A percentile compares a stretch with the other conserved stretches of the same genome.
phyloP scores from a whole-genome alignment of 73 alveolate species.

The Paramecium octaurelia region DNA sequence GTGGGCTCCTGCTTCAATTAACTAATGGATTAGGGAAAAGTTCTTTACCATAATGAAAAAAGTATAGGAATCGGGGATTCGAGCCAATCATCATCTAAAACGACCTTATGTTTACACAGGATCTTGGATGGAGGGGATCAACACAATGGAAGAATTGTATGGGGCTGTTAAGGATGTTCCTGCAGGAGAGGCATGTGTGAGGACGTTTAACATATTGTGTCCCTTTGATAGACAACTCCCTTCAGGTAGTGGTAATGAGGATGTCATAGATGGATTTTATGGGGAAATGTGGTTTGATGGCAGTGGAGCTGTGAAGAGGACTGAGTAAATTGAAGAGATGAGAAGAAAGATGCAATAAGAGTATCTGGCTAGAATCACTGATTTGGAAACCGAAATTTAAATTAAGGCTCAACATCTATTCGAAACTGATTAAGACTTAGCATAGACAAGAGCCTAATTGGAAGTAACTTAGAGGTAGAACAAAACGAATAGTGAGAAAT shows the following conservation, averaged over 20 bases:
- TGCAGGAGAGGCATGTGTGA: slow-evolving; percentile 78
- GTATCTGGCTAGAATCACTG: not conserved
- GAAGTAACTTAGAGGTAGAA: slow-evolving; percentile 12
- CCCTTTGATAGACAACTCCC: slow-evolving; percentile 65
- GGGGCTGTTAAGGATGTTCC: slow-evolving; percentile 58
- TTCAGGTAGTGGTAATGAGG: slow-evolving; percentile 39
- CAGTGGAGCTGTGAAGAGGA: not conserved
- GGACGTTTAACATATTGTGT: slow-evolving; percentile 61
- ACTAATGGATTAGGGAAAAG: slow-evolving; percentile 63
- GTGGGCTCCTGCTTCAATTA: slow-evolving; percentile 39
- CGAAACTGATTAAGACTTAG: slow-evolving; percentile 42
- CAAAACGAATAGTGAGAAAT: not conserved
- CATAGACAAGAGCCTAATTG: not conserved
- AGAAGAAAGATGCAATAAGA: slow-evolving; percentile 43
- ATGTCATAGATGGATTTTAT: slow-evolving; percentile 51
- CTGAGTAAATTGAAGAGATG: slow-evolving; percentile 13
- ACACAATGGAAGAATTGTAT: slow-evolving; percentile 66
- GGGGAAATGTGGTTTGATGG: slow-evolving; percentile 62
- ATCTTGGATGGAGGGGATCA: slow-evolving; percentile 83
- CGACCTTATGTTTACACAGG: slow-evolving; percentile 82
- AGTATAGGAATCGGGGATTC: slow-evolving; percentile 82
- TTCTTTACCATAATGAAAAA: slow-evolving; percentile 67
- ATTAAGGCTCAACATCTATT: slow-evolving; percentile 4
- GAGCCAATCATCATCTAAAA: slow-evolving; percentile 70
- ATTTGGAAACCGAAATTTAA: slow-evolving; percentile 21